These are phyloP conservation scores for Miscanthus sacchariflorus DNA, from an alignment of 202 grass and related monocot genomes.

Conservation along the genomic window DNA sequence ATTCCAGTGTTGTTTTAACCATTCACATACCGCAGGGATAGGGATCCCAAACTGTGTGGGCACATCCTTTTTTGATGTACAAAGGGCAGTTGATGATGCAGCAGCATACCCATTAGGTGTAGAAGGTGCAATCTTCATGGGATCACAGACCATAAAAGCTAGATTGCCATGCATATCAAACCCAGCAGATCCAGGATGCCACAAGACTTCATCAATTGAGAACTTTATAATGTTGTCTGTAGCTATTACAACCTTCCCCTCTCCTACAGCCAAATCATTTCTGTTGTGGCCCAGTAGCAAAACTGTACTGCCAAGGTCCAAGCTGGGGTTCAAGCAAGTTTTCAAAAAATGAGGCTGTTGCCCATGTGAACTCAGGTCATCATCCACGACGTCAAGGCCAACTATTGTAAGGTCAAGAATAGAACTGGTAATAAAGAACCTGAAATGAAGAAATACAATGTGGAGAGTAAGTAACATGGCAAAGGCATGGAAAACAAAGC, in stretches of 20 bases:
- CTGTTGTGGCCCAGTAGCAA: conserved; percentile 72
- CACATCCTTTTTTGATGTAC: conserved; percentile 71
- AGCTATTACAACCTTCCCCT: conserved; percentile 88
- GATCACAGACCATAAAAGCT: conserved; percentile 91
- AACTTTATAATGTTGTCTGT: conserved; percentile 98
- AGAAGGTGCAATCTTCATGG: conserved; percentile 92
- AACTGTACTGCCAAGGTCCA: conserved; percentile 79
- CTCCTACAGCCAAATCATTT: conserved; percentile 68
- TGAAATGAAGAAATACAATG: conserved; percentile 54
- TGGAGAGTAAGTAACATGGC: conserved; percentile 24
- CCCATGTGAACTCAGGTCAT: conserved; percentile 57
- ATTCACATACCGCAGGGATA: conserved; percentile 76
- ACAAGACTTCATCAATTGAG: conserved; percentile 69
- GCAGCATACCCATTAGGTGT: conserved; percentile 70
- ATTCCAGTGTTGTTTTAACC: conserved; percentile 89
- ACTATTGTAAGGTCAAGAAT: conserved; percentile 92
- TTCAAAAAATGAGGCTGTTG: conserved; percentile 79
- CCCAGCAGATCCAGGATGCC: conserved; percentile 83
- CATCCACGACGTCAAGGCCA: conserved; percentile 62
- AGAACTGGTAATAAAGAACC: conserved; percentile 91
- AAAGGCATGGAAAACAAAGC: conserved; percentile 39
- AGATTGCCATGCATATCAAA: conserved; percentile 90
- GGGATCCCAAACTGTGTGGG: conserved; percentile 82
- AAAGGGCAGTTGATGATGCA: conserved; percentile 61
- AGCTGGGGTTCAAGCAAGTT: conserved; percentile 77